Evolutionary conservation across 2,329 filamentous ascomycete species (phyloP), one percentile per base, ranked within the genome.

Genomic region (Fusarium secorum): DNA sequence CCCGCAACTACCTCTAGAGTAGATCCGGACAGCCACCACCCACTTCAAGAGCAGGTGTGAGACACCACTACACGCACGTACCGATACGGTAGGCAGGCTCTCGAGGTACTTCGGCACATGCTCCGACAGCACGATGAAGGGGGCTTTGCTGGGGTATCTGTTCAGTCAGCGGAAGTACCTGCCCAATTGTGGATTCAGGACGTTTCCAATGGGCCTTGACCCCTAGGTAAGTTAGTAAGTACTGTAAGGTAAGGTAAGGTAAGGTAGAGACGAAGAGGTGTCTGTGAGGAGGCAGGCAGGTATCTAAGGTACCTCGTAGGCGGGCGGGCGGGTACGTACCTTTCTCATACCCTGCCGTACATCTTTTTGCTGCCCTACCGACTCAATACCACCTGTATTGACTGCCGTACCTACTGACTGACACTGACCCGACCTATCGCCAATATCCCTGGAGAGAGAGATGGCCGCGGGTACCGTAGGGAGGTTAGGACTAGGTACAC

Each of bases 1-100:
- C 57, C 48, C 48, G 48, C 32, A 51, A 51, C 48, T 51, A 33
- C 38, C 52, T 55, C 52, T 55, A 46, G 52, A 55, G 52, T 55
- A 45, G 52, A 55, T 33, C 52, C 38, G 52, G 52, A 33, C 30
- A 55, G 52, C 52, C 52, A 60, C 38, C 57, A 60, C 42, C 49
- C 57, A 60, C 52, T 42, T 55, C 49, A 32, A 30, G 32, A 57
- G 42, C 58, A 33, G 30, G 52, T 55, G 52, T 55, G 52, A 46
- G 52, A 55, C 52, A 26, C 48, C 48, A 51, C 48, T 26, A n/a
- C 32, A 36, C 22, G 9, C 46, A 58, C 35, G 35, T 52, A 52
- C 45, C 45, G 33, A 46, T 24, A 36, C 28, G 17, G 13, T 11
- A 45, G 22, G 17, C 14, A 55, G 38, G 35, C 38, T 41, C 26